Base-by-base conservation (phyloP, 164 flowering plant species). In the Amborella trichopoda region DNA sequence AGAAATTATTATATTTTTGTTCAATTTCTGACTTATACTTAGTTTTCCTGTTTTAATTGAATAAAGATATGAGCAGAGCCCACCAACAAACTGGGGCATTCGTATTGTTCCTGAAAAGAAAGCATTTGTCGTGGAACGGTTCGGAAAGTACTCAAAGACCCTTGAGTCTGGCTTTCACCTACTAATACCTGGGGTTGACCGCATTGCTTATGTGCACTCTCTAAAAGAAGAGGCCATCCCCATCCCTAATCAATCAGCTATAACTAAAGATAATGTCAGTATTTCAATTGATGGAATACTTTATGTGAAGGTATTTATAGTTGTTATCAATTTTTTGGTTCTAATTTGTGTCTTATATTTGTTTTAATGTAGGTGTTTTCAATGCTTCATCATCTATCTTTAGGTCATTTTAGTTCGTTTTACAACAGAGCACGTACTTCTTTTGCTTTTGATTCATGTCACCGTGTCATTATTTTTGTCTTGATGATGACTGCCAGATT, bases 191-290 rank as follows among this genome's bases (percentile, higher is more conserved):
- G 21, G 83, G 2, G 93, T 82, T 23, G 99, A 91, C 54, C 63
- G 67, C 44, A 84, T 87, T 17, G 94, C 99, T 0, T 91, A 87
- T 48, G 90, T 77, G 44, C 99, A 91, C 53, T 80, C 96, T 0
- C 70, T 91, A 23, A 87, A 91, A 61, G 99, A 91, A 54, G 90
- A 84, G 58, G 81, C 94, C 1, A 91, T 91, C 54, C 80, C 75
- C 0, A 77, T 84, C 25, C 83, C 90, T 0, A 77, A 80, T 49
- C 99, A 91, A 59, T 68, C 85, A 27, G 99, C 96, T 25, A 84
- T 87, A 52, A 87, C 99, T 2, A 84, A 72, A 65, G 99, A 87
- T 41, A 91, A 91, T 67, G 99, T 84, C 64, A 75, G 76, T 80
- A 80, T 91, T 36, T 43, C 60, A 41, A 87, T 87, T 26, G 83